These are phyloP conservation scores for Vachellia pachyceras DNA, from an alignment of 306 rosid species.

Conservation along the genomic window DNA sequence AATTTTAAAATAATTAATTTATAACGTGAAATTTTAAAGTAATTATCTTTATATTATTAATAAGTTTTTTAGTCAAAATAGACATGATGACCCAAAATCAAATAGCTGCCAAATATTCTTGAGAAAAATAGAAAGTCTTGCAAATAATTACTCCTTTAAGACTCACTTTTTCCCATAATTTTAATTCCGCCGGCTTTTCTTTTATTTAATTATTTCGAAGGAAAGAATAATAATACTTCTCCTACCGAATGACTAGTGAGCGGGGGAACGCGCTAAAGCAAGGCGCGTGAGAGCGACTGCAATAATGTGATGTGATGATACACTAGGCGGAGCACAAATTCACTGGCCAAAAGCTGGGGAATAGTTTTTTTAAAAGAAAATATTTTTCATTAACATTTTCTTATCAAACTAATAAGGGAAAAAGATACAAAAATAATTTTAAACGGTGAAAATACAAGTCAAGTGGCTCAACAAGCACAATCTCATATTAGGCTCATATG, in stretches of 20 bases:
- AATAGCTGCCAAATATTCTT: slow-evolving; percentile 1
- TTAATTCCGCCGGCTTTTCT: neutral
- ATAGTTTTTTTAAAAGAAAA: too few relatives aligned
- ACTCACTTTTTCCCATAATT: neutral
- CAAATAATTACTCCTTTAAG: neutral
- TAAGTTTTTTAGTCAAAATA: too few relatives aligned
- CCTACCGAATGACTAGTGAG: neutral
- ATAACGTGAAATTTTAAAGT: too few relatives aligned
- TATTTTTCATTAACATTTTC: neutral
- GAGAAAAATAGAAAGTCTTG: neutral
- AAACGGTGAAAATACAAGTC: too few relatives aligned
- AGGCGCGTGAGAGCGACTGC: neutral
- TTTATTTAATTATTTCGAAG: neutral
- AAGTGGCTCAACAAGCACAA: too few relatives aligned
- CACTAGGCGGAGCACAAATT: neutral
- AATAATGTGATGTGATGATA: neutral
- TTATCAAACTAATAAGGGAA: neutral
- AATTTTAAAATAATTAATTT: too few relatives aligned
- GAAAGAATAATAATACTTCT: neutral
- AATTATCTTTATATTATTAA: too few relatives aligned
- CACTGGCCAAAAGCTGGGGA: neutral
- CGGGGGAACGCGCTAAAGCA: neutral
- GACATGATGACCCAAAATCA: neutral
- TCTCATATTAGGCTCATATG: too few relatives aligned
- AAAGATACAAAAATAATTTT: too few relatives aligned